Conservation (phyloP, 192 early-diverging fungal genomes). For the Backusella tarrabulga region DNA sequence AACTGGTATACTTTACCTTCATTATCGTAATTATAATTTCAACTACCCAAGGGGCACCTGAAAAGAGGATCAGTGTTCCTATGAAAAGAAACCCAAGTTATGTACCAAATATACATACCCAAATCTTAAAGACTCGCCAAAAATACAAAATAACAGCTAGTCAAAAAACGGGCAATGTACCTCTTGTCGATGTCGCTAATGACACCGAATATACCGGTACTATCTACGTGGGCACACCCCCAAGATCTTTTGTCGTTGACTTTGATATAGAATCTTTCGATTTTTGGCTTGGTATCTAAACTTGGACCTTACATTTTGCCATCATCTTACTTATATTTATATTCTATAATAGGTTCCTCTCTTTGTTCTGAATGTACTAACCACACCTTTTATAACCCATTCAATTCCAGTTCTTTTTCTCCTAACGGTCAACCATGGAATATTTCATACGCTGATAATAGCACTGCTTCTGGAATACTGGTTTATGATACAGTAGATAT, state of each 20-base stretch:
- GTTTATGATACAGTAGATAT: constrained; percentile 27
- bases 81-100: background rate
- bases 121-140: background rate
- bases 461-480: constrained; percentile 14
- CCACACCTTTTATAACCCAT: constrained; percentile 33
- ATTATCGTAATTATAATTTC: background rate
- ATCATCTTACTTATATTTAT: background rate
- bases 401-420: constrained; percentile 51
- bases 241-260: constrained; percentile 61
- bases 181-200: constrained; percentile 24
- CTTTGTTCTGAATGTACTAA: constrained; percentile 15
- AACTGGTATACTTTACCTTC: background rate
- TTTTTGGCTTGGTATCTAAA: constrained; percentile 50
- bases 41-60: background rate
- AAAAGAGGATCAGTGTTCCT: background rate
- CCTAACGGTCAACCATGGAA: constrained; percentile 47
- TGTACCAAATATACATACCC: background rate
- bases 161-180: background rate
- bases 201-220: constrained; percentile 58
- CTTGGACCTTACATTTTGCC: background rate
- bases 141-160: background rate
- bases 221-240: constrained; percentile 61
- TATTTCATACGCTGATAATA: constrained; percentile 50
- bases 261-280: constrained; percentile 73
- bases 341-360: constrained; percentile 22